Evolutionary conservation across 1,284 basidiomycete genomes (phyloP).

Genomic region (Cutaneotrichosporon curvatum): DNA sequence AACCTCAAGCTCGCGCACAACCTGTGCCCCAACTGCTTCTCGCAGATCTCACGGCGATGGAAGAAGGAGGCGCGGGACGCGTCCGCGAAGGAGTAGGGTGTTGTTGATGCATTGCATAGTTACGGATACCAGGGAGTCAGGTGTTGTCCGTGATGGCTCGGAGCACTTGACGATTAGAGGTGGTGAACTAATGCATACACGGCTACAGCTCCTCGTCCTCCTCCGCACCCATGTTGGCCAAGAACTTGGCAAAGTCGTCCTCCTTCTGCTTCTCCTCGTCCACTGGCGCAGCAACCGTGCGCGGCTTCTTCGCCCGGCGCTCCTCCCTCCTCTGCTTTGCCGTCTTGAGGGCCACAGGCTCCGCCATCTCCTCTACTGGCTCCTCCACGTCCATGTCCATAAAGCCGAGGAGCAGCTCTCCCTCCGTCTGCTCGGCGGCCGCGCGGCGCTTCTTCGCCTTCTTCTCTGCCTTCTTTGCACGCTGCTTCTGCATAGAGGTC

Average conservation of each 20-base stretch:
- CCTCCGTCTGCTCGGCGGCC: conserved; percentile 35
- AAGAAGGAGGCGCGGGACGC: conserved; percentile 23
- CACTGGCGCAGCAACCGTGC: conserved; percentile 10
- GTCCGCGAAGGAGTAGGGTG: neutral
- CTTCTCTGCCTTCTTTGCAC: conserved; percentile 38
- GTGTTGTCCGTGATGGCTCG: no score
- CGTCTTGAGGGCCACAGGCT: conserved; percentile 2
- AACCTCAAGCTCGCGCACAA: conserved; percentile 81
- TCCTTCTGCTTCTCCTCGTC: conserved; percentile 36
- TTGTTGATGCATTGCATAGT: conserved; percentile 5
- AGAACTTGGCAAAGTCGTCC: conserved; percentile 44
- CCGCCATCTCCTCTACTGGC: conserved; percentile 9
- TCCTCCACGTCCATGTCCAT: conserved; percentile 40
- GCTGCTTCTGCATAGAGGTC: conserved; percentile 31
- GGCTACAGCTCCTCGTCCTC: conserved; percentile 12
- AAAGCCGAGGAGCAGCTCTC: conserved; percentile 37
- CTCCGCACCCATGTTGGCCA: conserved; percentile 41
- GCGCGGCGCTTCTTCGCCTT: conserved; percentile 41
- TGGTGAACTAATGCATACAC: neutral
- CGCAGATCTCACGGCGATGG: conserved; percentile 58
- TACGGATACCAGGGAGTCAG: neutral
- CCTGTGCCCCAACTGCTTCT: conserved; percentile 78
- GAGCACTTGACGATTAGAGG: no score
- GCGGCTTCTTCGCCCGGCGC: conserved; percentile 8
- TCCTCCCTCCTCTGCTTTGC: conserved; percentile 6